phyloP scores from a whole-genome alignment of 176 grass and related monocot species.

The Alloteropsis semialata region DNA sequence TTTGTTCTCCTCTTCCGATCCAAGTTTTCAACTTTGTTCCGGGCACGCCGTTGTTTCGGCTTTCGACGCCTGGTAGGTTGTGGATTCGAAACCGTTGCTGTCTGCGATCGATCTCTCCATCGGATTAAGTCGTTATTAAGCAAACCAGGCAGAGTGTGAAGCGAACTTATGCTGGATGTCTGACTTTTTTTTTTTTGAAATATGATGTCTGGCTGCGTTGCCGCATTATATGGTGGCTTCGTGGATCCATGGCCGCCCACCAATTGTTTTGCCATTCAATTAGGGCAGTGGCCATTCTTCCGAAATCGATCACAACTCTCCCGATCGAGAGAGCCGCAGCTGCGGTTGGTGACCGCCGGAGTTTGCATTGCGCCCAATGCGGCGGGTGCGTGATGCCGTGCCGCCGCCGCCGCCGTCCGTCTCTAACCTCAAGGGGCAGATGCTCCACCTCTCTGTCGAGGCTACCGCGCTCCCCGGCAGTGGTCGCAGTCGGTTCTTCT shows the following conservation, averaged over 20 bases:
- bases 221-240: not conserved
- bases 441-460: not conserved
- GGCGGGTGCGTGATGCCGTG: too few species aligned
- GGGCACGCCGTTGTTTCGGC: not conserved
- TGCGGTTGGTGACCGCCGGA: too few species aligned
- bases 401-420: not conserved
- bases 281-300: too few species aligned
- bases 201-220: not conserved
- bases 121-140: not conserved
- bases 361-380: too few species aligned
- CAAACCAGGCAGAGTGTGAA: not conserved
- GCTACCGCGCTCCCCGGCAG: not conserved
- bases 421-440: not conserved
- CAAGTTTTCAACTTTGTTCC: slow-evolving; percentile 7
- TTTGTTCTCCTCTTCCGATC: not conserved
- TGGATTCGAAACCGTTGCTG: too few species aligned
- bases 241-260: not conserved
- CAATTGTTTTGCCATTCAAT: too few species aligned
- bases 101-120: not conserved
- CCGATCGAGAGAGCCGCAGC: too few species aligned
- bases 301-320: too few species aligned
- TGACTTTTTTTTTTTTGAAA: too few species aligned
- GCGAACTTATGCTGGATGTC: slow-evolving; percentile 13
- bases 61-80: not conserved
- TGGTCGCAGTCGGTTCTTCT: not conserved